phyloP scores from a whole-genome alignment of 257 asterid species.

The Osmanthus fragrans region DNA sequence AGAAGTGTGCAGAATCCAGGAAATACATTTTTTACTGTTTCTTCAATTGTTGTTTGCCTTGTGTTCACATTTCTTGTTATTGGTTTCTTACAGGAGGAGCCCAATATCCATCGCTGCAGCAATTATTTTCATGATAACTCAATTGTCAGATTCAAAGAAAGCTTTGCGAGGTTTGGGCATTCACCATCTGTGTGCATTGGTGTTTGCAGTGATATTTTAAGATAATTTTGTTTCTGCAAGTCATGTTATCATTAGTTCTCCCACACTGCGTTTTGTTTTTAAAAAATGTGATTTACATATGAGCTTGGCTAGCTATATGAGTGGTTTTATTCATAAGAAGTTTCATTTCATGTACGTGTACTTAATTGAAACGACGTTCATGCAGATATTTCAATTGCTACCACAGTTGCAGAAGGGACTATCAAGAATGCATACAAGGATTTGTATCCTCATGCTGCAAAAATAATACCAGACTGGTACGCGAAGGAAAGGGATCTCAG shows the following conservation, averaged over 20 bases:
- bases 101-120: conserved; percentile 96
- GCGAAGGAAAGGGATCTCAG: conserved; percentile 66
- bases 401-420: conserved; percentile 88
- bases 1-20: neutral
- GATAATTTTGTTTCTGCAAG: neutral
- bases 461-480: conserved; percentile 81
- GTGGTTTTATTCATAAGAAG: neutral
- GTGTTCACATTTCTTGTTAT: neutral
- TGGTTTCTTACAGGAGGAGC: conserved; percentile 66
- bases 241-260: neutral
- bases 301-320: neutral
- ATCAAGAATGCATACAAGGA: conserved; percentile 84
- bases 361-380: neutral
- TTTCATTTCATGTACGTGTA: neutral
- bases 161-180: conserved; percentile 65
- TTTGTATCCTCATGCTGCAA: conserved; percentile 69
- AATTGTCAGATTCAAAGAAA: conserved; percentile 73
- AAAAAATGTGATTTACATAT: too few relatives aligned
- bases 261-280: neutral
- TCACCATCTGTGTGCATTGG: neutral
- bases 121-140: conserved; percentile 78
- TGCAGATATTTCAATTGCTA: conserved; percentile 76
- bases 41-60: neutral
- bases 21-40: neutral
- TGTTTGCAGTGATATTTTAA: neutral